Evolutionary conservation across 2,329 filamentous ascomycete genomes (phyloP).

Genomic region (Boeremia exigua): DNA sequence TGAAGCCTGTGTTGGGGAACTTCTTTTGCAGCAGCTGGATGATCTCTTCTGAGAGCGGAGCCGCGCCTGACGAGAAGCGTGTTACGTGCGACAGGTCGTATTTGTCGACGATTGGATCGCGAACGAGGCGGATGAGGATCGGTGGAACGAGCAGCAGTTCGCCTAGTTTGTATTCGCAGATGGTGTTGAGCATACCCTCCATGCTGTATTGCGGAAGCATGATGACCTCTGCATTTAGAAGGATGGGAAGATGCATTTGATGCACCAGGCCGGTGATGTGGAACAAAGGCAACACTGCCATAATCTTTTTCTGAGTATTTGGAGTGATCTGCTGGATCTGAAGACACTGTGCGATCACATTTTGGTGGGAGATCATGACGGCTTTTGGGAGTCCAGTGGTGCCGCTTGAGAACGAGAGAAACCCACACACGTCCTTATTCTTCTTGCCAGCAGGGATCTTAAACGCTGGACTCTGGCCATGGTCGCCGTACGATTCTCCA

Average conservation of each 20-base stretch:
- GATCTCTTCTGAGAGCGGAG: constrained; percentile 64
- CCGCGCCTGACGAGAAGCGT: constrained; percentile 66
- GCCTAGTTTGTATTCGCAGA: constrained; percentile 56
- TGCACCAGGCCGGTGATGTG: constrained; percentile 48
- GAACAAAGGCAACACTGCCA: constrained; percentile 44
- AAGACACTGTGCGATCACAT: constrained; percentile 62
- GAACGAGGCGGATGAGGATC: constrained; percentile 66
- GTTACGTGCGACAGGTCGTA: constrained; percentile 64
- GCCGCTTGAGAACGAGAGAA: constrained; percentile 50
- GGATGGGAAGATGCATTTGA: constrained; percentile 66
- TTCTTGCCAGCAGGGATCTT: constrained; percentile 59
- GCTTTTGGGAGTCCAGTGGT: constrained; percentile 49
- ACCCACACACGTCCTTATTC: constrained; percentile 63
- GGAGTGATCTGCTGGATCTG: constrained; percentile 56
- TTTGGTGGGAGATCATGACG: constrained; percentile 46
- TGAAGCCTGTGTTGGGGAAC: constrained; percentile 67
- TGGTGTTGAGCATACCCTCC: constrained; percentile 54
- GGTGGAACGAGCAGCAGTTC: constrained; percentile 62
- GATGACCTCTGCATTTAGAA: constrained; percentile 69
- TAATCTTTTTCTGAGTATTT: constrained; percentile 49
- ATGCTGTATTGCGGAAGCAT: constrained; percentile 71
- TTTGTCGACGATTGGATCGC: constrained; percentile 59
- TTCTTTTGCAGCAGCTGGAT: constrained; percentile 61
- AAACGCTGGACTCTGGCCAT: constrained; percentile 56
- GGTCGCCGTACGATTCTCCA: constrained; percentile 51